Evolutionary conservation across 257 asterid species (phyloP).

Genomic region (Verbascum thapsus): DNA sequence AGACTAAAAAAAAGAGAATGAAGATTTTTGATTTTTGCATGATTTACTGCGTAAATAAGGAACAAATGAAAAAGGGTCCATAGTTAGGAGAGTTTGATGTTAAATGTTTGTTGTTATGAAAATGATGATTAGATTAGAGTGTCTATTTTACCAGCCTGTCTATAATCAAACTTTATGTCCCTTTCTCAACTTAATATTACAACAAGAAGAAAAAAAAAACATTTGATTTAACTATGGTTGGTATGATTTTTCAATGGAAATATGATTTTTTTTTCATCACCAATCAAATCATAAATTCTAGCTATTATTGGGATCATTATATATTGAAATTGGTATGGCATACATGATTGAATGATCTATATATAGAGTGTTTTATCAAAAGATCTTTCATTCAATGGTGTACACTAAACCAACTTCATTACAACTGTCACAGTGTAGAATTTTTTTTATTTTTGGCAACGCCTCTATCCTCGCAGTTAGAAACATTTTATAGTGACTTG

Average conservation of each 20-base stretch:
- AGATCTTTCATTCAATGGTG: no score
- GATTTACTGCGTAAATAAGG: slow-evolving; percentile 59
- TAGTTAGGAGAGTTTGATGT: slow-evolving; percentile 49
- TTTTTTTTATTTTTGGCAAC: no score
- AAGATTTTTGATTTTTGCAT: slow-evolving; percentile 29
- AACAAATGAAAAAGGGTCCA: slow-evolving; percentile 44
- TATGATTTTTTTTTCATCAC: slow-evolving; percentile 54
- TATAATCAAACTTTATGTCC: slow-evolving; percentile 58
- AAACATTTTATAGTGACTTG: no score
- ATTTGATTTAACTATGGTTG: slow-evolving; percentile 40
- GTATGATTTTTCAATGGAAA: slow-evolving; percentile 40
- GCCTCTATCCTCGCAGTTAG: no score
- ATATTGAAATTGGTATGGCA: no score
- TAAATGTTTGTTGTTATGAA: slow-evolving; percentile 40
- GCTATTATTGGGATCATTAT: slow-evolving; percentile 30
- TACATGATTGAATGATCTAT: no score
- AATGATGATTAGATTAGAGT: slow-evolving; percentile 29
- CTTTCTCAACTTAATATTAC: slow-evolving; percentile 48
- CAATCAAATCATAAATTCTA: slow-evolving; percentile 39
- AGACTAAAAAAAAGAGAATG: background rate
- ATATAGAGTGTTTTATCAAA: no score
- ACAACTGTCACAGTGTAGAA: no score
- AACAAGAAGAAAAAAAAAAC: slow-evolving; percentile 21
- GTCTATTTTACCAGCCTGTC: slow-evolving; percentile 63
- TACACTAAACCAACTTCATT: no score